Evolutionary conservation across 2,329 filamentous ascomycete genomes (phyloP).

Genomic region (Dactylonectria macrodidyma): DNA sequence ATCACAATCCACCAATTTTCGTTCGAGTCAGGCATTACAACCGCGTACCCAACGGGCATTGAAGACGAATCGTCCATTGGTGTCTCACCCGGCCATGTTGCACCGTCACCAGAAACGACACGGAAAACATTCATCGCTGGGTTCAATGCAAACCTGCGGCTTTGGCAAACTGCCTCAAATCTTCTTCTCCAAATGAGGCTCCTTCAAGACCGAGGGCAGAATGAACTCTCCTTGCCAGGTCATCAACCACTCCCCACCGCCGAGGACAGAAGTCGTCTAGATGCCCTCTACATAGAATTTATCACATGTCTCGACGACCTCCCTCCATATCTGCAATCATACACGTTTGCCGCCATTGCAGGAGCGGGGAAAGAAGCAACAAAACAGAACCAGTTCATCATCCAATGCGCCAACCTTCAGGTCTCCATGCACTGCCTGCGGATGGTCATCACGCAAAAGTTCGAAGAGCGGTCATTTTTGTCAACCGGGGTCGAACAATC

Average conservation of each 20-base stretch:
- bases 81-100: constrained; percentile 33
- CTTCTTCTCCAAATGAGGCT: constrained; percentile 55
- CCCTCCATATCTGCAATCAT: constrained; percentile 54
- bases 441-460: constrained; percentile 57
- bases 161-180: constrained; percentile 59
- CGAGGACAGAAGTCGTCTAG: constrained; percentile 51
- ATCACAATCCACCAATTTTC: constrained; percentile 62
- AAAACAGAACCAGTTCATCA: constrained; percentile 52
- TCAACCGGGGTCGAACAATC: constrained; percentile 50
- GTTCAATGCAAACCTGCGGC: constrained; percentile 59
- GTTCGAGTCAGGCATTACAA: constrained; percentile 58
- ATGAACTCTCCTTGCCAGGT: constrained; percentile 14
- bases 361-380: constrained; percentile 35
- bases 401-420: constrained; percentile 59
- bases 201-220: constrained; percentile 46
- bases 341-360: constrained; percentile 38
- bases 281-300: constrained; percentile 56
- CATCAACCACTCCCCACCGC: constrained; percentile 32
- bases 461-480: constrained; percentile 53
- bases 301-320: constrained; percentile 58
- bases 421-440: constrained; percentile 58
- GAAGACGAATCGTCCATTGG: constrained; percentile 42
- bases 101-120: constrained; percentile 30
- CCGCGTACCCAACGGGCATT: constrained; percentile 51
- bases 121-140: constrained; percentile 53